Percentiles rank a stretch among this genome's conserved stretches.
Evolutionary conservation across 371 early-diverging fungal species (phyloP).

Genomic region (Synchytrium microbalum): DNA sequence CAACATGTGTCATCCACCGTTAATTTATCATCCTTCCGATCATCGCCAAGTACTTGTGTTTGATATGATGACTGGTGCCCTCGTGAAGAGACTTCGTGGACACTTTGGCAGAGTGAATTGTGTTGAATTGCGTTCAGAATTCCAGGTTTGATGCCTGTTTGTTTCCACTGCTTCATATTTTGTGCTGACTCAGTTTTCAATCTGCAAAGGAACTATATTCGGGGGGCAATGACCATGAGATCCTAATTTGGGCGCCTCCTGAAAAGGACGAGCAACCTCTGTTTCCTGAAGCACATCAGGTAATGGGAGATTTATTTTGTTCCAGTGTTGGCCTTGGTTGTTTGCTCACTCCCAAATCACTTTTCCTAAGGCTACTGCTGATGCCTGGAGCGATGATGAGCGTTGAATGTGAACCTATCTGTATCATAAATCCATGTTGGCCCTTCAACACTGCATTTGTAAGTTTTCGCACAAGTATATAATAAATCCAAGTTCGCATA

Average conservation of each 20-base stretch:
- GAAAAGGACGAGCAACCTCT: neutral
- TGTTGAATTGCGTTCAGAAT: slow-evolving; percentile 44
- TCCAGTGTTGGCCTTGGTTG: too few species aligned
- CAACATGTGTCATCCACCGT: slow-evolving; percentile 13
- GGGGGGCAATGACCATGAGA: slow-evolving; percentile 57
- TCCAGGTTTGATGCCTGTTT: slow-evolving; percentile 26
- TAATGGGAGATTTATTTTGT: too few species aligned
- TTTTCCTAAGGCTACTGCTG: too few species aligned
- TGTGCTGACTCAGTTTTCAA: neutral
- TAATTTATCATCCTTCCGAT: slow-evolving; percentile 55
- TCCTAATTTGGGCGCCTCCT: slow-evolving; percentile 49
- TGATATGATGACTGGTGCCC: slow-evolving; percentile 48
- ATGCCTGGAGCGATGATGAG: neutral
- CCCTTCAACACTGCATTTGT: too few species aligned
- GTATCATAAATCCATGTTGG: too few species aligned
- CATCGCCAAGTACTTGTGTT: slow-evolving; percentile 52
- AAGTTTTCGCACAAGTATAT: too few species aligned
- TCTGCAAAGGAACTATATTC: slow-evolving; percentile 52
- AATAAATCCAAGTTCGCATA: too few species aligned
- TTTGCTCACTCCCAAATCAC: too few species aligned
- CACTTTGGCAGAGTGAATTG: slow-evolving; percentile 58
- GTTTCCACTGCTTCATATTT: neutral
- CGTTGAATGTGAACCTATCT: too few species aligned
- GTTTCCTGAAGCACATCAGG: too few species aligned
- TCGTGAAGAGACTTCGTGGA: slow-evolving; percentile 48